Evolutionary conservation across 345 rosid species (phyloP).

Genomic region (Passiflora organensis): DNA sequence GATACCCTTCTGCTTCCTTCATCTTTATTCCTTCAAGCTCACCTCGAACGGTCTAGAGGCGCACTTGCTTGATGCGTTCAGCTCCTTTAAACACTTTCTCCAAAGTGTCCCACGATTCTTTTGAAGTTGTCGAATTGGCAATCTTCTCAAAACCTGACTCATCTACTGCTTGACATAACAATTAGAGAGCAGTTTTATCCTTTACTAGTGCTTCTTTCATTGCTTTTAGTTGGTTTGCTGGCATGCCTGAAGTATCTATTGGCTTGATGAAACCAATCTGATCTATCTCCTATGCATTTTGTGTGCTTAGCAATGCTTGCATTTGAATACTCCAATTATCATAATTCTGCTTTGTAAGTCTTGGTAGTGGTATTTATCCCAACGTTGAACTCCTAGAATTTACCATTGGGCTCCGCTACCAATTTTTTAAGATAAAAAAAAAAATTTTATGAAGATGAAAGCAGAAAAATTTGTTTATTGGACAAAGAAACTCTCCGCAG

Average conservation of each 20-base stretch:
- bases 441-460: too few relatives aligned
- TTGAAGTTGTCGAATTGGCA: background rate
- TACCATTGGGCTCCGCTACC: background rate
- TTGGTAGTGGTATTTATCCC: background rate
- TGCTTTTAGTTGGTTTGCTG: slow-evolving; percentile 2
- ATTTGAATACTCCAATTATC: slow-evolving; percentile 1
- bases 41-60: slow-evolving; percentile 5
- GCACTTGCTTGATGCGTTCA: slow-evolving; percentile 5
- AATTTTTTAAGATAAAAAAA: too few relatives aligned
- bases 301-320: background rate
- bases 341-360: background rate
- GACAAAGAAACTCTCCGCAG: too few relatives aligned
- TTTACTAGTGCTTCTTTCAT: background rate
- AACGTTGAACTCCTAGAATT: too few relatives aligned
- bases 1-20: slow-evolving; percentile 6
- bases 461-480: too few relatives aligned
- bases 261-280: background rate
- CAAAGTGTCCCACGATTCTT: slow-evolving; percentile 2
- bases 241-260: too few relatives aligned
- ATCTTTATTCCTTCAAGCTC: slow-evolving; percentile 7
- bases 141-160: slow-evolving; percentile 6
- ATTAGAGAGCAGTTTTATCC: slow-evolving; percentile 1
- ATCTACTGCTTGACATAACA: slow-evolving; percentile 2
- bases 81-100: slow-evolving; percentile 1
- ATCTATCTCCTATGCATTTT: too few relatives aligned